Evolutionary conservation across 2,329 filamentous ascomycete genomes (phyloP).

Genomic region (Curvularia sp.): DNA sequence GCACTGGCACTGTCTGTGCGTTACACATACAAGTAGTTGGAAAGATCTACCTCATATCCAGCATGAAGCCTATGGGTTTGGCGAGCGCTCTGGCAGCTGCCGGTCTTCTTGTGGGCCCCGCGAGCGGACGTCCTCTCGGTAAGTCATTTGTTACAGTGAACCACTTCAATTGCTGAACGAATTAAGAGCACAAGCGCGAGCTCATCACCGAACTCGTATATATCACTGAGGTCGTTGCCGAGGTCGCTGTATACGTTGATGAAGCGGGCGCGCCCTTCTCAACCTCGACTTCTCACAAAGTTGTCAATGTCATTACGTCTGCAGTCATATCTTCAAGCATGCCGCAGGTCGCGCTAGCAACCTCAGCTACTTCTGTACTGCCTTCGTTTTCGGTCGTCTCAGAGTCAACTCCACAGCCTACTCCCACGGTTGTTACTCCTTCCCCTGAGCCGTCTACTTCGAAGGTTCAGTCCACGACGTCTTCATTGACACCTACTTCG

Average conservation of each 20-base stretch:
- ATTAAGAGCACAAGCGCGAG: slow-evolving; percentile 39
- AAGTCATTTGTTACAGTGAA: slow-evolving; percentile 14
- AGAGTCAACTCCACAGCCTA: slow-evolving; percentile 12
- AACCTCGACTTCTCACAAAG: slow-evolving; percentile 31
- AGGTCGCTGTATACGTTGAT: slow-evolving; percentile 45
- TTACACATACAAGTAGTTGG: slow-evolving; percentile 31
- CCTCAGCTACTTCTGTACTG: background rate
- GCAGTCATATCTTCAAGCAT: background rate
- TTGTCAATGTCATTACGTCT: slow-evolving; percentile 6
- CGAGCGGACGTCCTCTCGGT: slow-evolving; percentile 54
- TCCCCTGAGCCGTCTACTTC: slow-evolving; percentile 18
- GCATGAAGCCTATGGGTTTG: slow-evolving; percentile 56
- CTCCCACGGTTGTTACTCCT: slow-evolving; percentile 9
- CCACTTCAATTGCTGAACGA: slow-evolving; percentile 17
- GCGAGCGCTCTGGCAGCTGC: slow-evolving; percentile 43
- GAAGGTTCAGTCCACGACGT: slow-evolving; percentile 7
- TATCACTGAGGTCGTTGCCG: slow-evolving; percentile 40
- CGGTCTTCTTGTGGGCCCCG: slow-evolving; percentile 54
- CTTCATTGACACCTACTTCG: slow-evolving; percentile 11
- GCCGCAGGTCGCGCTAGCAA: background rate
- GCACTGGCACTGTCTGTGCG: slow-evolving; percentile 29
- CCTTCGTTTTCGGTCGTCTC: slow-evolving; percentile 14
- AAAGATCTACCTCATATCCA: slow-evolving; percentile 40
- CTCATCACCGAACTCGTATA: slow-evolving; percentile 42
- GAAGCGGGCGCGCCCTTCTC: slow-evolving; percentile 37